These are phyloP conservation scores for Sequoia sempervirens DNA, from an alignment of 75 land plant species.

Conservation along the genomic window DNA sequence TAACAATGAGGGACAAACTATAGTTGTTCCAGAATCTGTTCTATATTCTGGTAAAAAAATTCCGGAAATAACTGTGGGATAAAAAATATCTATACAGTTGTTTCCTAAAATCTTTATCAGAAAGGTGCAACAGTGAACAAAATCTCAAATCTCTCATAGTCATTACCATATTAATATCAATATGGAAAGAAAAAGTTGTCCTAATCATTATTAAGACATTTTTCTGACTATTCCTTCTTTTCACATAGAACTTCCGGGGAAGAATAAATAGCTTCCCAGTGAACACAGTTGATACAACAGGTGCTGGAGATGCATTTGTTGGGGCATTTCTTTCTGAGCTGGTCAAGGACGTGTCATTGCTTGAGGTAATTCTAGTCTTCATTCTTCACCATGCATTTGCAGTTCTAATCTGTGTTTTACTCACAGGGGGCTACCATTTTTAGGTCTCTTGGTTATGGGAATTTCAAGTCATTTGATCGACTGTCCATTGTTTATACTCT, in stretches of 20 bases:
- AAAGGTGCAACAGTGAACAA: too few species aligned
- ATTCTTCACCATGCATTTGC: neutral
- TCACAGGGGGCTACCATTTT: neutral
- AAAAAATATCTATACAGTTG: too few species aligned
- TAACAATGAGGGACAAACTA: too few species aligned
- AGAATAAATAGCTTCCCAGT: slow-evolving; percentile 56
- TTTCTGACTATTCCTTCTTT: neutral
- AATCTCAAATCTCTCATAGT: too few species aligned
- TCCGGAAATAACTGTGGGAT: too few species aligned
- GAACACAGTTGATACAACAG: slow-evolving; percentile 76
- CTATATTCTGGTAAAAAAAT: too few species aligned
- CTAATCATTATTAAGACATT: too few species aligned
- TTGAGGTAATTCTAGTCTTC: slow-evolving; percentile 13
- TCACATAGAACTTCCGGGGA: slow-evolving; percentile 48
- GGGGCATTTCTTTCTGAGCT: slow-evolving; percentile 51
- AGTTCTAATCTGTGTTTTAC: neutral
- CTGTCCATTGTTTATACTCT: neutral
- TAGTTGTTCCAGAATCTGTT: too few species aligned
- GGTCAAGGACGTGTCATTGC: slow-evolving; percentile 15
- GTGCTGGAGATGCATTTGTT: slow-evolving; percentile 92
- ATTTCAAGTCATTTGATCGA: neutral
- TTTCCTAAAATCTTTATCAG: too few species aligned
- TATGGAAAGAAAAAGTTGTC: too few species aligned
- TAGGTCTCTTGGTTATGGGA: neutral
- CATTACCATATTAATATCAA: too few species aligned